phyloP scores from a whole-genome alignment of 116 monocot genomes.

The Dioscorea cayenensis region DNA sequence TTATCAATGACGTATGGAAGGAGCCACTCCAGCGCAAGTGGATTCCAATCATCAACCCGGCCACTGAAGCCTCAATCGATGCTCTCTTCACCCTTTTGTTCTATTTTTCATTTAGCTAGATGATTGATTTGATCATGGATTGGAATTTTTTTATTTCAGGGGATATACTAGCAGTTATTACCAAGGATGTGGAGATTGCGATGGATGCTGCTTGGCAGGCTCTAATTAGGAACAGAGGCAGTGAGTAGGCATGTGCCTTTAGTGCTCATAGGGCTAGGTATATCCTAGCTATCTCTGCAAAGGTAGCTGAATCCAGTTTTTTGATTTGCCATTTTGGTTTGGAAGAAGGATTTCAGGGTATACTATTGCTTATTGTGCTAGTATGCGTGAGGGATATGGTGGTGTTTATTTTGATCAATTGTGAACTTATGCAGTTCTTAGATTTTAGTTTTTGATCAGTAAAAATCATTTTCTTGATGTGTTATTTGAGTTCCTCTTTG shows the following conservation, averaged over 20 bases:
- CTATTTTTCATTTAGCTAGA: neutral
- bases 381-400: no score
- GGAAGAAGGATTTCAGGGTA: no score
- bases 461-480: no score
- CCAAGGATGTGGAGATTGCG: conserved; percentile 89
- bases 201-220: conserved; percentile 82
- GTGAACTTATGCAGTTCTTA: no score
- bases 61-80: conserved; percentile 70
- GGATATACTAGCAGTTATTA: conserved; percentile 84
- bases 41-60: conserved; percentile 77
- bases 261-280: conserved; percentile 75
- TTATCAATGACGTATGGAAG: conserved; percentile 79
- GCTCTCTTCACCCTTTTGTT: neutral
- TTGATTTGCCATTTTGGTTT: neutral
- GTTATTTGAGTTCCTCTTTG: no score
- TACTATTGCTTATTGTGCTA: no score
- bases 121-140: neutral
- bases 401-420: no score
- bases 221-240: conserved; percentile 61
- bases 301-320: conserved; percentile 31
- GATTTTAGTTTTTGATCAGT: no score
- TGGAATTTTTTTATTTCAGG: conserved; percentile 32
- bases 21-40: conserved; percentile 40
- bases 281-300: conserved; percentile 83
- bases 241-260: conserved; percentile 77